Base-by-base conservation (phyloP, 108 stramenopile genomes). In the Poteriospumella lacustris region DNA sequence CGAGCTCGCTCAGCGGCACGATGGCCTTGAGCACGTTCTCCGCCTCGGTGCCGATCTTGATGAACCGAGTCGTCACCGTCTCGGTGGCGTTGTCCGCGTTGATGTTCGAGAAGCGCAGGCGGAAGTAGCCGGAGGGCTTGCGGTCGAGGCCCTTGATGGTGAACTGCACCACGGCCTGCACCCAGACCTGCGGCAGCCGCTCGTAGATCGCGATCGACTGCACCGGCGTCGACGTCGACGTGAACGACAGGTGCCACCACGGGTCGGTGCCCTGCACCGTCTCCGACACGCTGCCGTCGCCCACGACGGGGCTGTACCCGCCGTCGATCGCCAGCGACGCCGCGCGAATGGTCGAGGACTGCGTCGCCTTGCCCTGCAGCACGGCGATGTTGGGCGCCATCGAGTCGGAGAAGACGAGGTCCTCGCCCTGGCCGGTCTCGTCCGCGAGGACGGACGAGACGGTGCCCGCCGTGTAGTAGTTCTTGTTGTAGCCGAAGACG, bases 181-280 rank as follows among this genome's bases (percentile, higher is more conserved):
- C 36, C 70, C 70, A 73, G 33, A 73, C 28, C 47, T 73, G 12
- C 28, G 70, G 70, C 28, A 26, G 19, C 3, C 70, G 36, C 12
- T 15, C 44, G 33, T 12, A 73, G 15, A 73, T 42, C 28, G 31
- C 31, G 40, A 73, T 38, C 38, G 70, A 73, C 36, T 15, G 40
- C 33, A 73, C 70, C 31, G 26, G 12, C 5, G 12, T 29, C 36
- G 31, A 9, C 24, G 3, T 38, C 5, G 5, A 3, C 42, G 36
- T 5, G 5, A 33, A 5, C 28, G 31, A 3, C 5, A 52, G 41
- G n/a, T n/a, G n/a, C 70, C 5, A 73, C 70, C 70, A 73, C 28
- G 44, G n/a, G 3, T 73, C 41, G 26, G 3, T 19, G 5, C 36
- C 70, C 5, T 3, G 26, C 36, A 31, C 42, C 15, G 70, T 73